Evolutionary conservation across 1,284 basidiomycete species (phyloP), one percentile per base, ranked within the genome.

Genomic region (Ustilago curta): DNA sequence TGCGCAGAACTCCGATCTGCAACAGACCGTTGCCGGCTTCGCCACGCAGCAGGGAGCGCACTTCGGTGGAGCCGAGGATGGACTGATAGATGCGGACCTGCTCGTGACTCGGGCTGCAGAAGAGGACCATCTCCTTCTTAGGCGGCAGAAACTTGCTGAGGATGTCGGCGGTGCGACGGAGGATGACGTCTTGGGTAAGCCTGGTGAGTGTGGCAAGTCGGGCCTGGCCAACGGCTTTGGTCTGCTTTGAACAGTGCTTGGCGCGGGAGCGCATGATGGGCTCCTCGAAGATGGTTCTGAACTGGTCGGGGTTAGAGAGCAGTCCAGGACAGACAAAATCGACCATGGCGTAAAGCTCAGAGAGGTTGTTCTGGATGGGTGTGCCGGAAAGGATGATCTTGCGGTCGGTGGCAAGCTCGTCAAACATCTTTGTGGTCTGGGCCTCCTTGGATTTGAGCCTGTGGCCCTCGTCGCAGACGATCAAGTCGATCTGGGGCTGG

Each of bases 391-490:
- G 87, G 55, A 99, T 96, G 84, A 86, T 60, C 45, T 93, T 88
- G 25, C 93, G 88, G 5, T 88, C 88, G 1, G 93, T 94, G 57
- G 87, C 87, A 40, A 99, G 87, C 16, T 89, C 88, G 69, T 93
- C 91, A 82, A 98, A 96, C 90, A 94, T 93, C 55, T 89, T 89
- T 1, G 92, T 92, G 0, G 95, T 97, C 87, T 98, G 97, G 81
- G 93, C 95, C 69, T 90, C 91, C 4, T 93, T 91, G 16, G 94
- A 95, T 83, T 98, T 99, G 39, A 99, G 88, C 27, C 96, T 89
- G 85, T 99, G 97, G 1, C 95, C 94, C 88, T 99, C 97, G 82
- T 99, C 97, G 79, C 96, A 98, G 31, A 99, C 89, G 68, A 99
- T 91, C 1, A 99, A 87, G 8, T 93, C 97, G 75, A 99, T 93